Evolutionary conservation across 306 rosid species (phyloP).

Genomic region (Fagus sylvatica): DNA sequence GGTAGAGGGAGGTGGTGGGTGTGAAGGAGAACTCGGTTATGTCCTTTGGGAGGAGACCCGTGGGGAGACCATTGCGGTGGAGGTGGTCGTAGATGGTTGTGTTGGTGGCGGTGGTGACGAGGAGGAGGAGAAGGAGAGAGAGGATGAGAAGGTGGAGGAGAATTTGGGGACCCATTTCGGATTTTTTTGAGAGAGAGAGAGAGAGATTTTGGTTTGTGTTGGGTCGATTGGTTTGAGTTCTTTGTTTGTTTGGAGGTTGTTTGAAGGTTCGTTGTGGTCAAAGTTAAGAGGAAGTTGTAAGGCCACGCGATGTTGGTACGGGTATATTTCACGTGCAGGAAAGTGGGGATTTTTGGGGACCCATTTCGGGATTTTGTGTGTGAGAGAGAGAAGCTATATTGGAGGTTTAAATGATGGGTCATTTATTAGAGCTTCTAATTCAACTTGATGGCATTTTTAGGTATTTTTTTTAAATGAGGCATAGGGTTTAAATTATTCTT

Average conservation of each 20-base stretch:
- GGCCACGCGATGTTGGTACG: too few relatives aligned
- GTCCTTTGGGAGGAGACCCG: slow-evolving; percentile 74
- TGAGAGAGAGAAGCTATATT: too few relatives aligned
- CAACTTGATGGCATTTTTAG: too few relatives aligned
- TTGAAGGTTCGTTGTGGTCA: neutral
- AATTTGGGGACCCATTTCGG: slow-evolving; percentile 19
- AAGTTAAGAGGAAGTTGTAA: too few relatives aligned
- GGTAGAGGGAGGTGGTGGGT: slow-evolving; percentile 41
- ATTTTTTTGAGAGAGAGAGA: neutral
- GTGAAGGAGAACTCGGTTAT: slow-evolving; percentile 52
- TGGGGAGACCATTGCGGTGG: slow-evolving; percentile 69
- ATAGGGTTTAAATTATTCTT: too few relatives aligned
- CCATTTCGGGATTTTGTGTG: too few relatives aligned
- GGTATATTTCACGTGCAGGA: too few relatives aligned
- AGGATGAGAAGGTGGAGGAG: slow-evolving; percentile 6
- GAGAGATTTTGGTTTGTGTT: neutral
- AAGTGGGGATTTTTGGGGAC: too few relatives aligned
- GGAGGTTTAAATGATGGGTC: too few relatives aligned
- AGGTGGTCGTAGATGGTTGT: slow-evolving; percentile 69
- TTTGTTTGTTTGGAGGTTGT: neutral
- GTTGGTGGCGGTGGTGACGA: slow-evolving; percentile 5
- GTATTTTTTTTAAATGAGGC: too few relatives aligned
- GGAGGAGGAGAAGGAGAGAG: slow-evolving; percentile 24
- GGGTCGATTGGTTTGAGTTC: neutral
- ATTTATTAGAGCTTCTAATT: too few relatives aligned